Conservation (phyloP, 345 rosid species). For the Excoecaria cochinchinensis region DNA sequence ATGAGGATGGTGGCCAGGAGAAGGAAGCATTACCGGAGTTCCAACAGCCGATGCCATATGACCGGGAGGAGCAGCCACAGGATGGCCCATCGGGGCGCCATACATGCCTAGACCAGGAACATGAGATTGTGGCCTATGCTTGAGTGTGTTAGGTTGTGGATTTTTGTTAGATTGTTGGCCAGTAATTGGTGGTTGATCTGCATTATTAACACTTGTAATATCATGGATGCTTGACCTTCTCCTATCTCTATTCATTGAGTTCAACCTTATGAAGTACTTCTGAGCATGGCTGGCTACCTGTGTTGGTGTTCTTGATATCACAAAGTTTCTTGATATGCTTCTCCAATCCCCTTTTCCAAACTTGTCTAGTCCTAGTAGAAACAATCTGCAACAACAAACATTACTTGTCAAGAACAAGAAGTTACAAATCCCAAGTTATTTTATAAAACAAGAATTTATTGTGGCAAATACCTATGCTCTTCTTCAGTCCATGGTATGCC, state of each 20-base stretch:
- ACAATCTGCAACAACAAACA: slow-evolving; percentile 47
- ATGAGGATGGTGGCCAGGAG: slow-evolving; percentile 48
- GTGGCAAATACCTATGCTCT: slow-evolving; percentile 64
- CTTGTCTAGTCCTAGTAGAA: slow-evolving; percentile 82
- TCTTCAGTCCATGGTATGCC: slow-evolving; percentile 98
- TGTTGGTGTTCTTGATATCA: slow-evolving; percentile 85
- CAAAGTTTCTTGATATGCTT: slow-evolving; percentile 90
- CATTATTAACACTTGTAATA: slow-evolving; percentile 67
- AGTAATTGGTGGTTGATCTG: slow-evolving; percentile 59
- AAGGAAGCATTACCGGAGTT: slow-evolving; percentile 90
- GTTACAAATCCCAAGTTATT: neutral
- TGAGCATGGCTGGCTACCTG: slow-evolving; percentile 98
- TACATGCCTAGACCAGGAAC: slow-evolving; percentile 69
- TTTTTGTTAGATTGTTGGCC: slow-evolving; percentile 55
- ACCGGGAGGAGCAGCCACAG: slow-evolving; percentile 55
- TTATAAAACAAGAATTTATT: neutral
- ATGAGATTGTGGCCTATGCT: slow-evolving; percentile 50
- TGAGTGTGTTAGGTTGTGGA: slow-evolving; percentile 30
- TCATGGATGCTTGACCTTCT: slow-evolving; percentile 94
- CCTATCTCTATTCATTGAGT: slow-evolving; percentile 82
- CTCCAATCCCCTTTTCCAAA: slow-evolving; percentile 99
- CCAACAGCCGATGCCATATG: slow-evolving; percentile 83
- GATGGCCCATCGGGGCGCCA: slow-evolving; percentile 74
- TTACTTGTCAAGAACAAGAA: neutral
- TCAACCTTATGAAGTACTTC: slow-evolving; percentile 78